Conservation (phyloP, 2,329 filamentous ascomycete species). For the Chalara sp. region DNA sequence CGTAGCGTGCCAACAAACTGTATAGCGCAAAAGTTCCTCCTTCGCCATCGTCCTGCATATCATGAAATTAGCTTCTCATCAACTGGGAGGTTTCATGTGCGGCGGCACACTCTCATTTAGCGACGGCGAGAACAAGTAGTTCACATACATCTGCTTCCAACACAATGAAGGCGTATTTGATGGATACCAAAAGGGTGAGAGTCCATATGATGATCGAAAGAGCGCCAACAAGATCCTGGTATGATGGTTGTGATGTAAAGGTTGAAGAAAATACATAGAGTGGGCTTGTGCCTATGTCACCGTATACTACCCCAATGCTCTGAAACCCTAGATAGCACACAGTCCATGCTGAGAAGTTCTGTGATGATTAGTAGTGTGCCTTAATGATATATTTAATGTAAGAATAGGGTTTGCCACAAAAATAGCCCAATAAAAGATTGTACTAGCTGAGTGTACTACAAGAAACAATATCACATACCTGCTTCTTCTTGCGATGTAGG, state of each 20-base stretch:
- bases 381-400: background rate
- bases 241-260: slow-evolving; percentile 46
- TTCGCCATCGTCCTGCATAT: slow-evolving; percentile 57
- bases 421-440: background rate
- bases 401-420: background rate
- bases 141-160: background rate
- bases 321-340: slow-evolving; percentile 49
- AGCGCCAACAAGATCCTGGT: slow-evolving; percentile 52
- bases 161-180: background rate
- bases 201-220: slow-evolving; percentile 64
- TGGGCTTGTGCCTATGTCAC: slow-evolving; percentile 59
- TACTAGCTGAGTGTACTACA: background rate
- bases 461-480: slow-evolving; percentile 7
- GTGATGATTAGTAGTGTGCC: background rate
- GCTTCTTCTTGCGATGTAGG: slow-evolving; percentile 16
- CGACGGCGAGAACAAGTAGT: background rate
- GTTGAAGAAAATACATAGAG: slow-evolving; percentile 64
- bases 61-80: slow-evolving; percentile 22
- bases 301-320: slow-evolving; percentile 59
- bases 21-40: slow-evolving; percentile 65
- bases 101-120: background rate
- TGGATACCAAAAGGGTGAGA: slow-evolving; percentile 53
- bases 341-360: background rate
- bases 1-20: slow-evolving; percentile 54
- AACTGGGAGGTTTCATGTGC: background rate